These are phyloP conservation scores for Lablab purpureus DNA, from an alignment of 306 rosid species.

Conservation along the genomic window DNA sequence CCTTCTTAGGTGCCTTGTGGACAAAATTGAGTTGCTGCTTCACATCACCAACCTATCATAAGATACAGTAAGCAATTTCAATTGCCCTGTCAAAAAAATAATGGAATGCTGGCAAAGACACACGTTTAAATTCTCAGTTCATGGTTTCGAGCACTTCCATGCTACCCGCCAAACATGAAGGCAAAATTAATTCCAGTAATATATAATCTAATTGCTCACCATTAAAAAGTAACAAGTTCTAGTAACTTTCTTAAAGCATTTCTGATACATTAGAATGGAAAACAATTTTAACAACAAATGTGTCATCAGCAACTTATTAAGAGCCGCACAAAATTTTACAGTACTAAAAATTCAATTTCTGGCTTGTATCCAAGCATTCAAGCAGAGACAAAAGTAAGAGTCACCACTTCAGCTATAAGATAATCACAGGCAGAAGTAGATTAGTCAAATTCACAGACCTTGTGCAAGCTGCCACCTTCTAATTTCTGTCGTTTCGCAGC, in stretches of 20 bases:
- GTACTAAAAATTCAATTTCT: slow-evolving; percentile 3
- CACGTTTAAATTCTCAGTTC: slow-evolving; percentile 5
- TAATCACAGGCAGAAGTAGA: slow-evolving; percentile 33
- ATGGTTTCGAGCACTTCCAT: slow-evolving; percentile 21
- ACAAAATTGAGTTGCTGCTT: slow-evolving; percentile 70
- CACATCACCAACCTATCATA: slow-evolving; percentile 68
- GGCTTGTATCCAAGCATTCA: slow-evolving; percentile 30
- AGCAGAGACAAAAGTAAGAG: slow-evolving; percentile 20
- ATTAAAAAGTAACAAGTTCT: slow-evolving; percentile 30
- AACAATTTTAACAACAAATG: slow-evolving; percentile 12
- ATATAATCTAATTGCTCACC: slow-evolving; percentile 1
- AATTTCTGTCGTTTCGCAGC: slow-evolving; percentile 92
- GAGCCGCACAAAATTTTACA: slow-evolving; percentile 28
- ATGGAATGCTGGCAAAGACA: slow-evolving; percentile 8
- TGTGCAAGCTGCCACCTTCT: slow-evolving; percentile 79
- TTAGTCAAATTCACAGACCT: slow-evolving; percentile 57
- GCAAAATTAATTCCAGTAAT: slow-evolving; percentile 37
- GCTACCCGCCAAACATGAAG: slow-evolving; percentile 37
- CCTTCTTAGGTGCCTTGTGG: slow-evolving; percentile 89
- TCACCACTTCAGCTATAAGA: slow-evolving; percentile 29
- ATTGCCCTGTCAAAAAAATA: slow-evolving; percentile 22
- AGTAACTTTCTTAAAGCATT: slow-evolving; percentile 20
- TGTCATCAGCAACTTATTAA: slow-evolving; percentile 32
- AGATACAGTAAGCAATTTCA: slow-evolving; percentile 37
- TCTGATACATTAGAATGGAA: slow-evolving; percentile 16